Percentiles rank a stretch among this genome's conserved stretches.
phyloP scores from a whole-genome alignment of 495 filamentous ascomycete genomes.

The Aspergillus mulundensis region DNA sequence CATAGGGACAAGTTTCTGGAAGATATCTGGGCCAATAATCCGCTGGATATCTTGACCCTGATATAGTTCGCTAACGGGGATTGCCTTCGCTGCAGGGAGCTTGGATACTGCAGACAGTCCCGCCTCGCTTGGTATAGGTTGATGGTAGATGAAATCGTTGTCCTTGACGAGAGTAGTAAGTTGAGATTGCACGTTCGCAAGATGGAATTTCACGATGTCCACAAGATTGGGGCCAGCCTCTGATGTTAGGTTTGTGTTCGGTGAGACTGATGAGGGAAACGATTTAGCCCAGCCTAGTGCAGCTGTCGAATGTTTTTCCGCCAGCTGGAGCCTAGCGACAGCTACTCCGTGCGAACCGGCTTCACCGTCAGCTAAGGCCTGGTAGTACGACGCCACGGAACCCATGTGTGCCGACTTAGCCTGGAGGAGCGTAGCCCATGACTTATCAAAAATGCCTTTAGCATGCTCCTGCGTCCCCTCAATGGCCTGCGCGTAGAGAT shows the following conservation, averaged over 20 bases:
- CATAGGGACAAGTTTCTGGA: slow-evolving; percentile 94
- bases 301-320: slow-evolving; percentile 70
- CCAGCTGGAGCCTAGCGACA: slow-evolving; percentile 76
- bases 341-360: slow-evolving; percentile 82
- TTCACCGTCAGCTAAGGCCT: slow-evolving; percentile 87
- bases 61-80: slow-evolving; percentile 94
- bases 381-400: slow-evolving; percentile 88
- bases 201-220: slow-evolving; percentile 79
- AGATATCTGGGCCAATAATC: slow-evolving; percentile 95
- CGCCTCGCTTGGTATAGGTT: slow-evolving; percentile 80
- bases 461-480: slow-evolving; percentile 94
- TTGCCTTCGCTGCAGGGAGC: slow-evolving; percentile 94
- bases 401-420: slow-evolving; percentile 81
- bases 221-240: slow-evolving; percentile 70
- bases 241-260: slow-evolving; percentile 76
- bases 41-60: slow-evolving; percentile 94
- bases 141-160: slow-evolving; percentile 98
- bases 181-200: slow-evolving; percentile 74
- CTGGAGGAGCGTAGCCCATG: slow-evolving; percentile 85
- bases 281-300: slow-evolving; percentile 71
- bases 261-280: slow-evolving; percentile 74
- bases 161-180: slow-evolving; percentile 75
- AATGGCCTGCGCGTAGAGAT: slow-evolving; percentile 78
- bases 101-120: slow-evolving; percentile 78
- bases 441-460: slow-evolving; percentile 89